A percentile compares a stretch with the other conserved stretches of the same genome.
Evolutionary conservation across 768 basidiomycete species (phyloP).

Genomic region (Atractiella rhizophila): DNA sequence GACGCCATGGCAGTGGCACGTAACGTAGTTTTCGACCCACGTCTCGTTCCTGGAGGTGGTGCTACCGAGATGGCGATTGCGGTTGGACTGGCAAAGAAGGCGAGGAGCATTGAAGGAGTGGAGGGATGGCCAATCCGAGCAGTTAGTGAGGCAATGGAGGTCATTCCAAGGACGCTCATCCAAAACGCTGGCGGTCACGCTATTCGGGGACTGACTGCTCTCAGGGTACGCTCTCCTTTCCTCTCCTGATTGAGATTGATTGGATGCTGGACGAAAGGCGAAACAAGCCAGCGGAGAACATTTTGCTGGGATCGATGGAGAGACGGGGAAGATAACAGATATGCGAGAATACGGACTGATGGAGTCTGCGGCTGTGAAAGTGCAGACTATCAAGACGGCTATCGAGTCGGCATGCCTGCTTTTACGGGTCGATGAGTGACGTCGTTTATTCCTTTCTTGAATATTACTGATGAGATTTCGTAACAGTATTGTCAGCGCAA

Average conservation of each 20-base stretch:
- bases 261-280: slow-evolving; percentile 30
- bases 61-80: slow-evolving; percentile 96
- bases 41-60: slow-evolving; percentile 80
- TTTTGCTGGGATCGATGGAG: slow-evolving; percentile 84
- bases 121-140: slow-evolving; percentile 78
- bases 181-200: slow-evolving; percentile 92
- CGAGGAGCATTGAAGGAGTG: slow-evolving; percentile 54
- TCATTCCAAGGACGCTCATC: slow-evolving; percentile 78
- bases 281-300: slow-evolving; percentile 79
- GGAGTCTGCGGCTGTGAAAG: slow-evolving; percentile 92
- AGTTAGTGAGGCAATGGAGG: slow-evolving; percentile 88
- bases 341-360: slow-evolving; percentile 86
- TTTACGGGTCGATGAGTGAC: too few species aligned
- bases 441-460: too few species aligned
- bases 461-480: too few species aligned
- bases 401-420: slow-evolving; percentile 31
- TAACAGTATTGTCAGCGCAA: too few species aligned
- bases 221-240: slow-evolving; percentile 37
- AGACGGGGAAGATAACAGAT: slow-evolving; percentile 82
- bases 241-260: neutral
- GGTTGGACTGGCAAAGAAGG: slow-evolving; percentile 49
- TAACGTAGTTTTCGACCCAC: slow-evolving; percentile 86
- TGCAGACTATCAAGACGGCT: slow-evolving; percentile 90
- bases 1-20: slow-evolving; percentile 95
- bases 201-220: slow-evolving; percentile 71